Base-by-base conservation (phyloP, 345 rosid genomes). In the Pistacia atlantica region DNA sequence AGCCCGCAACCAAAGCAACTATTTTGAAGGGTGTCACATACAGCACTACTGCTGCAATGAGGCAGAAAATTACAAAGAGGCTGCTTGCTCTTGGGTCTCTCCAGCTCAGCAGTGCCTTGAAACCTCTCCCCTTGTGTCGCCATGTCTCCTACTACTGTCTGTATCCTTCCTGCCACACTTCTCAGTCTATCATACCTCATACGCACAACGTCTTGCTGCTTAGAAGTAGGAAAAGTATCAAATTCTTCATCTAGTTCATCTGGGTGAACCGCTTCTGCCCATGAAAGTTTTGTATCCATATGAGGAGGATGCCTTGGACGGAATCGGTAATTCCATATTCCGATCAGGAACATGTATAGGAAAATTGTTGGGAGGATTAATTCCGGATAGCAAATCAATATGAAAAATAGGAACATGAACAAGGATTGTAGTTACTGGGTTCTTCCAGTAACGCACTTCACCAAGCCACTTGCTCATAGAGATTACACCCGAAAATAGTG, bases 241-340 rank as follows among this genome's bases (percentile, higher is more conserved):
- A 92, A 93, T 45, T 93, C 97, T 75, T 92, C 98, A 7, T 92
- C 97, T 9, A 94, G 83, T 76, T 94, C 98, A 66, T 94, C 97
- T 0, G 92, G 80, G 28, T 82, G 86, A 77, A 85, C 96, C 1
- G 92, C 97, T 80, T 93, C 97, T 16, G 97, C 93, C 90, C 96
- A 91, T 4, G 97, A 93, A 52, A 93, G 82, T 82, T 91, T 93
- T 11, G 90, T 89, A 59, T 93, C 97, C 94, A 93, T 93, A 55
- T 93, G 94, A 16, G 92, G 83, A 63, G 96, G 97, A 80, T 89
- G 89, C 62, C 96, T 82, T 0, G 93, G 86, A 38, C 93, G 92
- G 79, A 80, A 82, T 67, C 92, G 71, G 70, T 87, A 93, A 78
- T 88, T 93, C 95, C 97, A 90, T 38, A 91, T 71, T 56, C 97